Evolutionary conservation across 2,329 filamentous ascomycete genomes (phyloP).

Genomic region (Diplodia scrobiculata): DNA sequence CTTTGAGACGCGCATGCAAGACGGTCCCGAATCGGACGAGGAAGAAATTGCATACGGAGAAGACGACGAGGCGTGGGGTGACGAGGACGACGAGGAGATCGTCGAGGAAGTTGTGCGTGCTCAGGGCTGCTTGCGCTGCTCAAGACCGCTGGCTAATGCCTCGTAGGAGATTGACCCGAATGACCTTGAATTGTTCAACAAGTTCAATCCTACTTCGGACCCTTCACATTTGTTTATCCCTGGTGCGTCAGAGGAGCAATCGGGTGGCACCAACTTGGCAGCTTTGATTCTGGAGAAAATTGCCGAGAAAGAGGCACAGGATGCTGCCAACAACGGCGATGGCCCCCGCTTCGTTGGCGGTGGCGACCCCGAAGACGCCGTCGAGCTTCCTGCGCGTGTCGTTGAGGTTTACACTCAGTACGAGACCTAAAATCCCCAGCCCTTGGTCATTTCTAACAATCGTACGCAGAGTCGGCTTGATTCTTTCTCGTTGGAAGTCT

Average conservation of each 20-base stretch:
- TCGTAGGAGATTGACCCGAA: constrained; percentile 77
- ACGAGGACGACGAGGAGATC: constrained; percentile 65
- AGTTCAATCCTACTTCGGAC: constrained; percentile 77
- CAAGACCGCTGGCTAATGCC: neutral
- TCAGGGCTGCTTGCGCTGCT: neutral
- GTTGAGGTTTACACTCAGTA: constrained; percentile 92
- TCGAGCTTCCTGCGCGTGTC: constrained; percentile 86
- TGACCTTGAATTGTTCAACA: constrained; percentile 87
- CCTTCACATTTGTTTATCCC: constrained; percentile 64
- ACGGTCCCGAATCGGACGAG: constrained; percentile 43
- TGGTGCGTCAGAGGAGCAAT: constrained; percentile 47
- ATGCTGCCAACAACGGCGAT: constrained; percentile 41
- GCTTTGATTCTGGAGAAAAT: constrained; percentile 95
- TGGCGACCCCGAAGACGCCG: constrained; percentile 71
- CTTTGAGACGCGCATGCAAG: constrained; percentile 74
- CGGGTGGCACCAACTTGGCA: constrained; percentile 72
- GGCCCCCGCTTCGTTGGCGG: constrained; percentile 48
- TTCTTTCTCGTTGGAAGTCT: constrained; percentile 89
- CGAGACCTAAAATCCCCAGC: neutral
- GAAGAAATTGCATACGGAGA: constrained; percentile 58
- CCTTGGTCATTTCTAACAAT: constrained; percentile 14
- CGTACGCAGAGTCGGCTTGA: constrained; percentile 69
- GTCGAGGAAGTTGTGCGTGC: constrained; percentile 29
- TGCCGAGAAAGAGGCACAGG: constrained; percentile 75
- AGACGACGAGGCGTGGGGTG: constrained; percentile 67